Evolutionary conservation across 148 eudicot species (phyloP).

Genomic region (Dianthus caryophyllus): DNA sequence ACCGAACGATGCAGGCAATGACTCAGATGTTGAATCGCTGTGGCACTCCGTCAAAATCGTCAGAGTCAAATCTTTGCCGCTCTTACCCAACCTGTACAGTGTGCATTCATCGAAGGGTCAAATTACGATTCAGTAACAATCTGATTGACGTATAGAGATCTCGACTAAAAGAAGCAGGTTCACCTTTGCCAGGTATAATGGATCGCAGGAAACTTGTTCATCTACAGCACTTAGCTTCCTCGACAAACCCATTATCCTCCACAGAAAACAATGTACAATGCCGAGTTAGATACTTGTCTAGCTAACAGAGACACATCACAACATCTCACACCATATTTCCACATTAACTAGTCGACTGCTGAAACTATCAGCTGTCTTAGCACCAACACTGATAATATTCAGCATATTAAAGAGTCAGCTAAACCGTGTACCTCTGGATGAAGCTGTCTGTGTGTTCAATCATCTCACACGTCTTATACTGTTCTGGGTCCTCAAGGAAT

Average conservation of each 20-base stretch:
- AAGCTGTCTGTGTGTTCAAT: constrained; percentile 77
- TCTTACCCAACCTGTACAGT: constrained; percentile 94
- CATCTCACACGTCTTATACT: constrained; percentile 90
- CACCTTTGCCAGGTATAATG: constrained; percentile 75
- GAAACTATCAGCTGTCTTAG: no score
- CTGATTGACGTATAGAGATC: neutral
- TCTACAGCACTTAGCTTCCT: constrained; percentile 72
- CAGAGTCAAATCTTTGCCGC: constrained; percentile 77
- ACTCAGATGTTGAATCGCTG: constrained; percentile 63
- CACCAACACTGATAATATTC: no score
- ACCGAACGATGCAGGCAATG: no score
- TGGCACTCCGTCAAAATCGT: constrained; percentile 78
- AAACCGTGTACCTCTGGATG: constrained; percentile 78
- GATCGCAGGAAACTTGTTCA: constrained; percentile 70
- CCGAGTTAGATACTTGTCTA: neutral
- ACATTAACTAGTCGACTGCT: neutral
- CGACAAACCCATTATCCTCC: constrained; percentile 77
- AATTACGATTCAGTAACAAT: neutral
- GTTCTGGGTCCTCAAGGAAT: constrained; percentile 94
- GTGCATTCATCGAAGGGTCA: constrained; percentile 1
- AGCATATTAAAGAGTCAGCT: no score
- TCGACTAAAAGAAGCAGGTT: neutral
- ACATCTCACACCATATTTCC: neutral
- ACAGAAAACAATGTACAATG: constrained; percentile 3
- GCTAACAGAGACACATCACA: neutral